phyloP scores from a whole-genome alignment of 768 basidiomycete genomes.

The Trametes punicea region DNA sequence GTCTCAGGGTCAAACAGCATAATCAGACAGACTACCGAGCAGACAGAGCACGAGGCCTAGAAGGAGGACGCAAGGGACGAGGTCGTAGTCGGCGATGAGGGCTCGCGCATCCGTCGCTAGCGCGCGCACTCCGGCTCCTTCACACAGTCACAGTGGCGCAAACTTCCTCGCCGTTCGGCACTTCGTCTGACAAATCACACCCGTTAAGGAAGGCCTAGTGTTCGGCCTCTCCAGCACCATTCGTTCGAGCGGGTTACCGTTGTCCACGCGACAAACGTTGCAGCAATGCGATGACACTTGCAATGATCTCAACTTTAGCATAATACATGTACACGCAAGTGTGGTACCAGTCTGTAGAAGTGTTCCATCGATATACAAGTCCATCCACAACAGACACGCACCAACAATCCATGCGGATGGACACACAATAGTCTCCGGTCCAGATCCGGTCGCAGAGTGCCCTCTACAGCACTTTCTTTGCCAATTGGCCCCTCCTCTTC shows the following conservation, averaged over 20 bases:
- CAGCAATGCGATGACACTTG: no score
- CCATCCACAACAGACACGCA: no score
- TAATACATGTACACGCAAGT: no score
- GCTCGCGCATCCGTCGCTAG: slow-evolving; percentile 1
- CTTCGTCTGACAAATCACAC: slow-evolving; percentile 14
- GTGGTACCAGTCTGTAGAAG: no score
- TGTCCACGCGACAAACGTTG: no score
- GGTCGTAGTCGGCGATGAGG: slow-evolving; percentile 17
- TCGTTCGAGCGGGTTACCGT: no score
- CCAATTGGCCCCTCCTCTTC: neutral
- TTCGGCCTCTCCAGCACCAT: no score
- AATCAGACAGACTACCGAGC: slow-evolving; percentile 1
- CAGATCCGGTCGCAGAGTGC: neutral
- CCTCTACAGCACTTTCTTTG: neutral
- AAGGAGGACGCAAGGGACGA: neutral
- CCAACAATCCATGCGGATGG: neutral
- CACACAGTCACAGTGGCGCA: slow-evolving; percentile 12
- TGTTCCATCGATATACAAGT: no score
- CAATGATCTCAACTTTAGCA: no score
- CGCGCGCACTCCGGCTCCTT: neutral
- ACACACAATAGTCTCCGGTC: neutral
- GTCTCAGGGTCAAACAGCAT: slow-evolving; percentile 73
- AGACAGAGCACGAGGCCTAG: slow-evolving; percentile 2
- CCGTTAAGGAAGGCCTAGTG: slow-evolving; percentile 10
- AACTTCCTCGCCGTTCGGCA: slow-evolving; percentile 19